A percentile compares a stretch with the other conserved stretches of the same genome.
phyloP scores from a whole-genome alignment of 1,284 basidiomycete genomes.

The Hemileia vastatrix region DNA sequence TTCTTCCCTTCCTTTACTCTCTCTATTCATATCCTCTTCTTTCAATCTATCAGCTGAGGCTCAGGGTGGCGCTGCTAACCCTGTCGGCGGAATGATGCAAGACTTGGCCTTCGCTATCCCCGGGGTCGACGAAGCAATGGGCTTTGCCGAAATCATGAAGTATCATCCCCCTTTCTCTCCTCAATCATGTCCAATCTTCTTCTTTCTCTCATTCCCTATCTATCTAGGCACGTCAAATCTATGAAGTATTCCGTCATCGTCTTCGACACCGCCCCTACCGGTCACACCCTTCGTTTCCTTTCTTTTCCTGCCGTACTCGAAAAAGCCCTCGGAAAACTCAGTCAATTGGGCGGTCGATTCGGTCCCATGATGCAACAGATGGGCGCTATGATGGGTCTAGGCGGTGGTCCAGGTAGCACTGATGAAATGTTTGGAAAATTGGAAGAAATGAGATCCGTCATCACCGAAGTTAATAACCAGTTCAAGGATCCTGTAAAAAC shows the following conservation, averaged over 20 bases:
- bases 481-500: slow-evolving; percentile 88
- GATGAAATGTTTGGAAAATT: slow-evolving; percentile 99
- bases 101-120: slow-evolving; percentile 98
- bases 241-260: slow-evolving; percentile 99
- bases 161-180: slow-evolving; percentile 45
- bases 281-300: slow-evolving; percentile 93
- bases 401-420: slow-evolving; percentile 60
- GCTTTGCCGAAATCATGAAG: slow-evolving; percentile 99
- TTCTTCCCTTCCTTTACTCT: not conserved
- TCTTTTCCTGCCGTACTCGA: slow-evolving; percentile 96
- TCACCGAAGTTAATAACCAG: slow-evolving; percentile 97
- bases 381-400: slow-evolving; percentile 88
- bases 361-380: slow-evolving; percentile 98
- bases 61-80: slow-evolving; percentile 59
- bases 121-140: slow-evolving; percentile 99
- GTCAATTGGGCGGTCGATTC: slow-evolving; percentile 78
- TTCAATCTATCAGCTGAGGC: slow-evolving; percentile 58
- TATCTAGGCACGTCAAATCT: slow-evolving; percentile 85
- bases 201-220: not conserved
- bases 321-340: slow-evolving; percentile 92
- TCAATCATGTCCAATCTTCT: not conserved
- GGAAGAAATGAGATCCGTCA: slow-evolving; percentile 90
- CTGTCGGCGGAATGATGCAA: slow-evolving; percentile 99
- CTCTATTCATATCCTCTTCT: not conserved
- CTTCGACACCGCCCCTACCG: slow-evolving; percentile 97